Base-by-base conservation (phyloP, 139 green algal genomes). In the Trebouxia sp. region DNA sequence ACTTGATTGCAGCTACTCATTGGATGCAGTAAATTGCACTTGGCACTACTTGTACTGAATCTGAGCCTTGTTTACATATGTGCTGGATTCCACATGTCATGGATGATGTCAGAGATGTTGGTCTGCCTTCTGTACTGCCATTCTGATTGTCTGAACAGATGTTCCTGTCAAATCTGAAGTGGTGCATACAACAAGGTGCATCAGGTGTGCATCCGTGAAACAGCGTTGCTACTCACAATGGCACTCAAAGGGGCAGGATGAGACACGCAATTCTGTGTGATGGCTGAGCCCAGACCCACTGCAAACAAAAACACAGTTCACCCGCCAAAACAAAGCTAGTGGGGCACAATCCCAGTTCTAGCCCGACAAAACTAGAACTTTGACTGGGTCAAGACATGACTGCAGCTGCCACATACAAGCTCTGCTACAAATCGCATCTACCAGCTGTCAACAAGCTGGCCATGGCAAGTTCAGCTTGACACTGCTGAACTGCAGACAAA, bases 61-160 rank as follows among this genome's bases (percentile, higher is more conserved):
- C 58, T 69, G 58, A 69, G 62, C 62, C 62, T 72, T 43, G 30
- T 45, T 72, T 72, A 72, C 62, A 72, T 72, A 72, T 35, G 62
- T 72, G 62, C 62, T 72, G 62, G 32, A 45, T 43, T 72, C 62
- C 62, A 72, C 62, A 72, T 30, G 1, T 72, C 62, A 72, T 72
- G 62, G 62, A 72, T 72, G 62, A 72, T 72, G 62, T 72, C 62
- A 45, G 15, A 42, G 35, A 45, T 72, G 28, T 42, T 35, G 43
- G 37, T 20, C 12, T 43, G 62, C 62, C 62, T 72, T 72, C 28
- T 35, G 43, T 72, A 72, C 15, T 45, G 62, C 62, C 62, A 72
- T 45, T 72, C 37, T 37, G 62, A 72, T 72, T 72, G 32, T 72
- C 32, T 30, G 32, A 72, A 72, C 62, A 72, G 62, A 30, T 26